Evolutionary conservation across 192 early-diverging fungal species (phyloP), one percentile per base, ranked within the genome.

Genomic region (Backusella psychrophila): DNA sequence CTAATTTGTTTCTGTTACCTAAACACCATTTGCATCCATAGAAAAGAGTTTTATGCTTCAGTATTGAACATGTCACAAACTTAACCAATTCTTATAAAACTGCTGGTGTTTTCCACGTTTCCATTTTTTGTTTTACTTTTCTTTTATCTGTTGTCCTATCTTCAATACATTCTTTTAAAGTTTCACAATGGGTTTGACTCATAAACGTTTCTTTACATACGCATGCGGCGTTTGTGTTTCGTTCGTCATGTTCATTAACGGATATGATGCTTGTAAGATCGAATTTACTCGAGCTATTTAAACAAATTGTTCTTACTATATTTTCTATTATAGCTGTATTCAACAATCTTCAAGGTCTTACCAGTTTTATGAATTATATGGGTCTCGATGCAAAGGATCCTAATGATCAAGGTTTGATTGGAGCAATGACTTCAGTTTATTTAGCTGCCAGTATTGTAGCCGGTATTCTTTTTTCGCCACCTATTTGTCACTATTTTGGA

Each of bases 231-330:
- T 76, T n/a, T 49, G 41, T 17, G 44, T 67, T 26, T 46, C 76
- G 39, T 70, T 77, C 19, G 36, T 49, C 41, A 77, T 77, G 76
- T 77, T 77, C 69, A 77, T 77, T 56, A 72, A 77, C n/a, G 76
- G 76, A 29, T 77, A 77, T 36, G 76, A 77, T 72, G 76, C 76
- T 26, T 68, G 75, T 76, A 69, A 76, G 66, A 46, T 31, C 11
- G 19, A 26, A 69, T 66, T n/a, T 49, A 65, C 9, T 42, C 26
- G 1, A 36, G 19, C 0, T 26, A 17, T n/a, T 5, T 17, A 36
- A 8, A 33, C 7, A 14, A 4, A 21, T 73, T 56, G 11, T 52
- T 73, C 12, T 49, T 39, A 35, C 6, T 19, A 8, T 59, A 8
- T n/a, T 35, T 56, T 56, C 2, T 36, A 63, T 56, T 63, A 63